Evolutionary conservation across 768 basidiomycete genomes (phyloP).

Genomic region (Boletellus emodensis): DNA sequence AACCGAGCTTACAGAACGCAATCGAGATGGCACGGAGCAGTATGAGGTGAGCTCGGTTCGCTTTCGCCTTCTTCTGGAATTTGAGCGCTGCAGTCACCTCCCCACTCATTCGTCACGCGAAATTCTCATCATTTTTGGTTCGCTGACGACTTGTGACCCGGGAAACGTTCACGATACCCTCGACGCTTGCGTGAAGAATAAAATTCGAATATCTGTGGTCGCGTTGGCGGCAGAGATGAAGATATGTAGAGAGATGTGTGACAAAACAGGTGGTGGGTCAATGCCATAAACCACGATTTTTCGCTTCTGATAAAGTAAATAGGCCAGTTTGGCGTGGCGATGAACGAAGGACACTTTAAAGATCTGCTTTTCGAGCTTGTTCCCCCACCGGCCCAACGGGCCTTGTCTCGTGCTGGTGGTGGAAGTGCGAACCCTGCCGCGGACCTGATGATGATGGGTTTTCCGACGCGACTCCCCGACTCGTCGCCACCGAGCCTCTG

Average conservation of each 20-base stretch:
- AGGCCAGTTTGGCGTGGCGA: slow-evolving; percentile 93
- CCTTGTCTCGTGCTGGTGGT: slow-evolving; percentile 45
- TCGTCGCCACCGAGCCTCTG: slow-evolving; percentile 81
- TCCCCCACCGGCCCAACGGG: slow-evolving; percentile 85
- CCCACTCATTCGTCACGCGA: slow-evolving; percentile 96
- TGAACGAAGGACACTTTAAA: slow-evolving; percentile 96
- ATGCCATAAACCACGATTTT: neutral
- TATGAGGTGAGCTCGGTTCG: slow-evolving; percentile 64
- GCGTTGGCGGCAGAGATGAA: slow-evolving; percentile 98
- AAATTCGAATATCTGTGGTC: slow-evolving; percentile 88
- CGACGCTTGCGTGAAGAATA: slow-evolving; percentile 75
- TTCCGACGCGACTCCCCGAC: slow-evolving; percentile 88
- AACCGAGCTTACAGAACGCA: slow-evolving; percentile 94
- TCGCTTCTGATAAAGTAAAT: slow-evolving; percentile 16
- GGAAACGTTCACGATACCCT: slow-evolving; percentile 94
- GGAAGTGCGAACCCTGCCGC: slow-evolving; percentile 58
- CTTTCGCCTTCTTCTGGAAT: neutral
- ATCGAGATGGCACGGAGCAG: slow-evolving; percentile 94
- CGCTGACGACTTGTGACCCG: slow-evolving; percentile 94
- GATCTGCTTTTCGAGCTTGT: slow-evolving; percentile 94
- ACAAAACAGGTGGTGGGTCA: slow-evolving; percentile 79
- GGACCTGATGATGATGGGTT: slow-evolving; percentile 99
- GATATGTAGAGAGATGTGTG: slow-evolving; percentile 87
- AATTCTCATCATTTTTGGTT: slow-evolving; percentile 90
- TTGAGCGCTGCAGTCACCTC: slow-evolving; percentile 64